Conservation (phyloP, 345 rosid species). For the Microthlaspi erraticum region DNA sequence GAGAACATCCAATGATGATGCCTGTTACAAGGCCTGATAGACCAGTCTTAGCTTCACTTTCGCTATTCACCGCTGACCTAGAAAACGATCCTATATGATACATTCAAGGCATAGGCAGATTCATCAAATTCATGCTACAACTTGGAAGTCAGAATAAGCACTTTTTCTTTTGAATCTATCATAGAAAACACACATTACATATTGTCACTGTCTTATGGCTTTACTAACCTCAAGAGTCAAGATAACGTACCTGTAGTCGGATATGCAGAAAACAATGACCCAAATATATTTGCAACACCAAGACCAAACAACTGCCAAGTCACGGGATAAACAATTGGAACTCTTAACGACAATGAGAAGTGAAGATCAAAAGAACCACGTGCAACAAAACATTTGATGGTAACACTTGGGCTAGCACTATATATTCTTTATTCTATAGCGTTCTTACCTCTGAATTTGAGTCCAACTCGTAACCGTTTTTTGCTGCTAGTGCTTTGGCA, state of each 20-base stretch:
- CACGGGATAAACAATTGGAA: conserved; percentile 26
- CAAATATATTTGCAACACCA: conserved; percentile 84
- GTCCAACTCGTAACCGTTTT: conserved; percentile 91
- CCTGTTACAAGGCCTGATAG: conserved; percentile 85
- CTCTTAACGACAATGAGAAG: conserved; percentile 22
- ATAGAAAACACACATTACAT: background rate
- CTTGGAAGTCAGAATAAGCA: background rate
- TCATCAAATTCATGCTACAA: conserved; percentile 10
- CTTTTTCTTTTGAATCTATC: background rate
- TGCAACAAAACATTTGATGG: background rate
- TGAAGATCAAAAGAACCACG: background rate
- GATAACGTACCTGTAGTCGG: conserved; percentile 81
- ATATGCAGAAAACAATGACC: conserved; percentile 85
- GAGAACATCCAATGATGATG: conserved; percentile 80
- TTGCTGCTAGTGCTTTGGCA: conserved; percentile 98
- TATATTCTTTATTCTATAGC: background rate
- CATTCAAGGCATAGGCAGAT: conserved; percentile 22
- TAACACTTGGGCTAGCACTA: conserved; percentile 19
- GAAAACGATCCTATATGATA: conserved; percentile 86
- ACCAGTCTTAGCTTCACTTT: conserved; percentile 95
- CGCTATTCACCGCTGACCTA: conserved; percentile 97
- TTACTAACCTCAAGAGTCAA: conserved; percentile 27
- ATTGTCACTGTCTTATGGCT: conserved; percentile 10
- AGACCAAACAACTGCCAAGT: conserved; percentile 89
- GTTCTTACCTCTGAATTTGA: conserved; percentile 82